A percentile compares a stretch with the other conserved stretches of the same genome.
These are phyloP conservation scores for Termitomyces sp. DNA, from an alignment of 768 basidiomycete genomes.

Conservation along the genomic window DNA sequence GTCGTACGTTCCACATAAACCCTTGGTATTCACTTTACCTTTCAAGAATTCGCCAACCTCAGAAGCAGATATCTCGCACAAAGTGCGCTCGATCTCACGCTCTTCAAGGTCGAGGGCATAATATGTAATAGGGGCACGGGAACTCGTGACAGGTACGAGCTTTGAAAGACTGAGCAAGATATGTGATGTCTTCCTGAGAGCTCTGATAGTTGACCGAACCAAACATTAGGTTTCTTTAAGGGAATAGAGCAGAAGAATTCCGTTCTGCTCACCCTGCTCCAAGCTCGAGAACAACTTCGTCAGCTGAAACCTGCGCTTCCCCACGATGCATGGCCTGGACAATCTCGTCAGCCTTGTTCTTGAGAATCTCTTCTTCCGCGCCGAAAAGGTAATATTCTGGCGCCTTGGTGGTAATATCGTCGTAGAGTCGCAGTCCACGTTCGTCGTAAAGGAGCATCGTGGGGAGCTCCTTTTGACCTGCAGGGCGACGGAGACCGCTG, in stretches of 20 bases:
- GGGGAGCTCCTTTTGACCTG: constrained; percentile 61
- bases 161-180: constrained; percentile 69
- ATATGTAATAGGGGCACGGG: constrained; percentile 61
- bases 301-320: constrained; percentile 27
- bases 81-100: constrained; percentile 77
- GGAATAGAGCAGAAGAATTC: background rate
- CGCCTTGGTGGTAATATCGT: constrained; percentile 73
- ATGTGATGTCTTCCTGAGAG: constrained; percentile 85
- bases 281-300: constrained; percentile 77
- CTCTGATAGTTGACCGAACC: constrained; percentile 35
- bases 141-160: constrained; percentile 32
- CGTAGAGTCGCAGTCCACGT: constrained; percentile 79
- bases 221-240: background rate
- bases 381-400: constrained; percentile 88
- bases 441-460: constrained; percentile 87
- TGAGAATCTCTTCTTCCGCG: constrained; percentile 85
- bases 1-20: constrained; percentile 90
- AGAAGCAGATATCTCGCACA: constrained; percentile 60
- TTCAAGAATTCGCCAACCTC: constrained; percentile 54
- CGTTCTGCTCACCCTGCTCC: constrained; percentile 76
- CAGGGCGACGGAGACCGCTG: constrained; percentile 49
- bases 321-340: constrained; percentile 62
- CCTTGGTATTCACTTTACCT: constrained; percentile 76
- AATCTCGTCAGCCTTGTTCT: constrained; percentile 67
- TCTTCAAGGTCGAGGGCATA: constrained; percentile 93